Evolutionary conservation across 129 eudicot genomes (phyloP).

Genomic region (Lactuca saligna): DNA sequence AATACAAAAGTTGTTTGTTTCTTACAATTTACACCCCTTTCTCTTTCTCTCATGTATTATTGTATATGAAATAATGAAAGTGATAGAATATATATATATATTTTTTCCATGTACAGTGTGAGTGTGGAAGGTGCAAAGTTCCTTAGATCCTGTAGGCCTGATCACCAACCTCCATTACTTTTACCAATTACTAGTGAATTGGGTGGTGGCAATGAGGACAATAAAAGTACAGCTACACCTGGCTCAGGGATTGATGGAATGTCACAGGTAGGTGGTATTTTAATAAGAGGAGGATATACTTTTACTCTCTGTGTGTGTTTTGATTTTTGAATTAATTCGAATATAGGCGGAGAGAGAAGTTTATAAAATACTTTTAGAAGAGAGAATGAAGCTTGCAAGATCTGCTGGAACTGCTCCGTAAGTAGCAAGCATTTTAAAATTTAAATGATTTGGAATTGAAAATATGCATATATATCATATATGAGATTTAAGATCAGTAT

Average conservation of each 20-base stretch:
- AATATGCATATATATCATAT: too few species aligned
- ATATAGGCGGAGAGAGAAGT: constrained; percentile 71
- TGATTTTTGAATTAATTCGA: constrained; percentile 5
- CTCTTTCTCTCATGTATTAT: constrained; percentile 5
- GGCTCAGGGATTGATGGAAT: constrained; percentile 45
- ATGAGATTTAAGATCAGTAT: constrained; percentile 8
- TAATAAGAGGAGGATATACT: not conserved
- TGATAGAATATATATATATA: constrained; percentile 9
- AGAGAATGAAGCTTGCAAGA: constrained; percentile 86
- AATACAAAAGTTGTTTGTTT: not conserved
- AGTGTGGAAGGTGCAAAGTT: constrained; percentile 69
- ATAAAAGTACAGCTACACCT: constrained; percentile 32
- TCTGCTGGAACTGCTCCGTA: constrained; percentile 93
- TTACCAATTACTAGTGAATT: constrained; percentile 57
- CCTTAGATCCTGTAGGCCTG: constrained; percentile 73
- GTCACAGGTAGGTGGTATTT: constrained; percentile 51
- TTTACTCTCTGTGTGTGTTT: not conserved
- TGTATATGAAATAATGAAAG: constrained; percentile 10
- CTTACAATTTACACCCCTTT: not conserved
- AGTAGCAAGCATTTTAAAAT: constrained; percentile 9
- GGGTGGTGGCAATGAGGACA: constrained; percentile 37
- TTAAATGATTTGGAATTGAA: too few species aligned
- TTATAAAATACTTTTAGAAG: constrained; percentile 69
- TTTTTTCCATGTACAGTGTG: constrained; percentile 51
- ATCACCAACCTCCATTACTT: constrained; percentile 83